A percentile compares a stretch with the other conserved stretches of the same genome.
Conservation (phyloP, 345 rosid species). For the Rubroshorea leprosula region DNA sequence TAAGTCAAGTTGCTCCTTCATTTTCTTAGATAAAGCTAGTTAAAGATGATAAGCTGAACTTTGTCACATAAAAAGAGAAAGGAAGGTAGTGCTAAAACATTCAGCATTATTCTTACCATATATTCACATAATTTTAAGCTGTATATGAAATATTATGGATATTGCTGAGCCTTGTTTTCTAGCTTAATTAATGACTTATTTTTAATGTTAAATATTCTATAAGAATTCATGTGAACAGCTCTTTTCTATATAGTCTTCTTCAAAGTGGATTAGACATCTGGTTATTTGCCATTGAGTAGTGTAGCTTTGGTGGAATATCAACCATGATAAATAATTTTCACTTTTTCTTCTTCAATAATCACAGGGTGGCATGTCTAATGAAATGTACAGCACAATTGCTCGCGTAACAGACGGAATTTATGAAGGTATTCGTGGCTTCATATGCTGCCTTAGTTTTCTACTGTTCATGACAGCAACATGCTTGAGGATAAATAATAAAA, state of each 20-base stretch:
- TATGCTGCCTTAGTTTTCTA: slow-evolving; percentile 3
- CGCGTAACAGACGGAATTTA: slow-evolving; percentile 95
- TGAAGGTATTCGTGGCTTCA: slow-evolving; percentile 49
- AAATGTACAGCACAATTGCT: slow-evolving; percentile 81
- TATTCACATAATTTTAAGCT: no score
- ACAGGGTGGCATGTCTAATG: slow-evolving; percentile 99
- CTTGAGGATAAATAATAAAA: slow-evolving; percentile 10
- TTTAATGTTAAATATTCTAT: no score
- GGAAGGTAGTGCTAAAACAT: no score
- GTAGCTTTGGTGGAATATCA: slow-evolving; percentile 4
- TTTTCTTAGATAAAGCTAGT: background rate
- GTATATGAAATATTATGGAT: no score
- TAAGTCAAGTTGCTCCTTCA: background rate
- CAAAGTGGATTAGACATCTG: slow-evolving; percentile 10
- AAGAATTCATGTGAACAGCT: no score
- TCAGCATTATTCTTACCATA: no score
- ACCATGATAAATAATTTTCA: background rate
- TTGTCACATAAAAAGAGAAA: background rate
- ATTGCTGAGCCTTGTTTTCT: no score
- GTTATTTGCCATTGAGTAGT: slow-evolving; percentile 7
- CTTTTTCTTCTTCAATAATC: slow-evolving; percentile 13
- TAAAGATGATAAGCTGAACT: background rate
- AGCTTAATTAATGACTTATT: no score
- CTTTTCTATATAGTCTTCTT: background rate
- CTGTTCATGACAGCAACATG: background rate